Conservation (phyloP, 2,329 filamentous ascomycete genomes). For the Colletotrichum graminicola region DNA sequence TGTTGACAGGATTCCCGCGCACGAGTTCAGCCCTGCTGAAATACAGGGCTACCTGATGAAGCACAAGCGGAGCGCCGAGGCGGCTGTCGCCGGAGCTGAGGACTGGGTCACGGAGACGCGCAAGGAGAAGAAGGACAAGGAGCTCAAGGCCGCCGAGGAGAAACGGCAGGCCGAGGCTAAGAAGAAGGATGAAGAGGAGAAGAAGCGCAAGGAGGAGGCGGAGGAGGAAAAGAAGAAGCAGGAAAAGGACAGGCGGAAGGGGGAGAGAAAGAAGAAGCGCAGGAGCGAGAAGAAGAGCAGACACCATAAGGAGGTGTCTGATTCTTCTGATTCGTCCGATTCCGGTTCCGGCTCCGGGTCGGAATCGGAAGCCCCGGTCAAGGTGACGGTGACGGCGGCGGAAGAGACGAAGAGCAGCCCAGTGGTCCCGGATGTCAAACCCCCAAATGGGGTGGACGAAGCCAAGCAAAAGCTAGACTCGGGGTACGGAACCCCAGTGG, state of each 20-base stretch:
- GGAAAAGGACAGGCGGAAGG: constrained; percentile 44
- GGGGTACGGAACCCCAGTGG: constrained; percentile 41
- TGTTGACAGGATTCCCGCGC: constrained; percentile 62
- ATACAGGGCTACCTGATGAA: constrained; percentile 70
- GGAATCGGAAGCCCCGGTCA: not conserved
- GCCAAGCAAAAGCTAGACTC: constrained; percentile 44
- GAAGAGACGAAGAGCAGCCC: constrained; percentile 28
- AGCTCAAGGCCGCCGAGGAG: constrained; percentile 58
- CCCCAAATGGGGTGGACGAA: constrained; percentile 49
- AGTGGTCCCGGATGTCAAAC: constrained; percentile 43
- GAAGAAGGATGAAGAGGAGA: constrained; percentile 51
- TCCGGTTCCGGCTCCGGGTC: constrained; percentile 16
- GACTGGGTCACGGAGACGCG: constrained; percentile 64
- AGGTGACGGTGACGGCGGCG: not conserved
- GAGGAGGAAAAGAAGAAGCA: constrained; percentile 47
- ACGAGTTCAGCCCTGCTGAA: constrained; percentile 71
- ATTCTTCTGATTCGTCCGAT: constrained; percentile 1
- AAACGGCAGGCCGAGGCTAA: constrained; percentile 54
- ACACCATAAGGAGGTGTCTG: constrained; percentile 41
- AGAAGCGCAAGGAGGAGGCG: constrained; percentile 50
- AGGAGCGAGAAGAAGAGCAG: constrained; percentile 43
- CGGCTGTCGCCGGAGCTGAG: constrained; percentile 60
- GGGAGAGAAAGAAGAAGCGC: constrained; percentile 44
- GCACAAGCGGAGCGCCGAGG: constrained; percentile 65
- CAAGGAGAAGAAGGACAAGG: constrained; percentile 62